A percentile compares a stretch with the other conserved stretches of the same genome.
phyloP scores from a whole-genome alignment of 805 yeast genomes.

The Candida chilensis region DNA sequence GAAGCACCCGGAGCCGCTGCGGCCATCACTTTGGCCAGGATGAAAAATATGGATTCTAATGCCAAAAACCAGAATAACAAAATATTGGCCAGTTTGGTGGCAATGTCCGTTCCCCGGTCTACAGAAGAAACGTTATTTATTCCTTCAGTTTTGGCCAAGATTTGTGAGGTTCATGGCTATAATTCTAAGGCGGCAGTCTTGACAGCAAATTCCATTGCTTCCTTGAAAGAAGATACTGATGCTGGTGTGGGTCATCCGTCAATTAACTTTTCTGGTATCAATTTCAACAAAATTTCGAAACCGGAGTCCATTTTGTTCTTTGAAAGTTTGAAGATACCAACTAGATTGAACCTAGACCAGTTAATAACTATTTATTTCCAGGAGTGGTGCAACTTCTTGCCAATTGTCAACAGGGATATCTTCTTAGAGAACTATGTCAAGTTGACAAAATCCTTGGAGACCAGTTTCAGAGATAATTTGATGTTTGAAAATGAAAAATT shows the following conservation, averaged over 20 bases:
- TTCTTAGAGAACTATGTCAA: constrained; percentile 52
- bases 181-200: constrained; percentile 61
- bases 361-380: constrained; percentile 61
- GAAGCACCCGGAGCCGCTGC: constrained; percentile 79
- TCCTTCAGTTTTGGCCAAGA: constrained; percentile 60
- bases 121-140: constrained; percentile 73
- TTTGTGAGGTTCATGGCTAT: constrained; percentile 65
- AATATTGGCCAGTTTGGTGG: constrained; percentile 38
- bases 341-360: constrained; percentile 57
- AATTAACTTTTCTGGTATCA: constrained; percentile 19
- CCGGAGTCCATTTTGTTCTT: constrained; percentile 38
- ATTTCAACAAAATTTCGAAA: constrained; percentile 24
- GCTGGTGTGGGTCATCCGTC: too few relatives aligned
- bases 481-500: constrained; percentile 41
- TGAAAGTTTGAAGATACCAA: constrained; percentile 30
- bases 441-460: constrained; percentile 36
- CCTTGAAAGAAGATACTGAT: constrained; percentile 56
- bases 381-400: constrained; percentile 68
- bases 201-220: constrained; percentile 64
- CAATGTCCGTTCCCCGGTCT: constrained; percentile 66
- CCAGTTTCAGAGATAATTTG: constrained; percentile 25
- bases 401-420: constrained; percentile 61
- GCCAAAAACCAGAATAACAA: too few relatives aligned
- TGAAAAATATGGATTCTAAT: too few relatives aligned
- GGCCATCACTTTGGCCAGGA: constrained; percentile 49